These are phyloP conservation scores for Cytospora piceicola DNA, from an alignment of 2,329 filamentous ascomycete genomes.

Conservation along the genomic window DNA sequence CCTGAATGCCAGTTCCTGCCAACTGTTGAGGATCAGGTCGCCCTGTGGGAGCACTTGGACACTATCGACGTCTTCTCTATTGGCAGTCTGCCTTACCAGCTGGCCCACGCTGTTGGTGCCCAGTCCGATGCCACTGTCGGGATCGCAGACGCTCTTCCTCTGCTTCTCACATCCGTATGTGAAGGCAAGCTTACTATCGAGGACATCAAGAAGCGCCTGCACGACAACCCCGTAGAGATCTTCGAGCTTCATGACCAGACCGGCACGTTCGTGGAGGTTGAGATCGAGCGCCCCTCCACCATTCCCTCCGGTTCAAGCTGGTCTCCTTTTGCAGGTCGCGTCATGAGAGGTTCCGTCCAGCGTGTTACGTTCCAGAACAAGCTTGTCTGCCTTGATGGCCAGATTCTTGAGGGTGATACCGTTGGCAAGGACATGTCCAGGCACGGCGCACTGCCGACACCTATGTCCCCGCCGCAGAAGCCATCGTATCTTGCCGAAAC, in stretches of 20 bases:
- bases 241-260: conserved; percentile 82
- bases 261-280: conserved; percentile 74
- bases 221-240: conserved; percentile 79
- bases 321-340: conserved; percentile 74
- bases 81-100: conserved; percentile 77
- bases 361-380: conserved; percentile 75
- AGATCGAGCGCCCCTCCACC: conserved; percentile 72
- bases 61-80: conserved; percentile 81
- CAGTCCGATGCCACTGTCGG: conserved; percentile 64
- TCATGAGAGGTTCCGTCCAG: conserved; percentile 71
- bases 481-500: conserved; percentile 41
- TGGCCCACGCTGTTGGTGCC: conserved; percentile 61
- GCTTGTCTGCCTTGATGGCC: conserved; percentile 76
- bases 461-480: conserved; percentile 63
- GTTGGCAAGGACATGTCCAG: conserved; percentile 77
- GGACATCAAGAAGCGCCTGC: conserved; percentile 71
- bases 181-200: conserved; percentile 75
- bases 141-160: conserved; percentile 73
- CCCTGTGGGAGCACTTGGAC: conserved; percentile 73
- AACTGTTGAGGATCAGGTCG: conserved; percentile 68
- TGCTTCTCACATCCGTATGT: conserved; percentile 75
- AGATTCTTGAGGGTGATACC: conserved; percentile 57
- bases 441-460: conserved; percentile 56
- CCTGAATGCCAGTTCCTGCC: conserved; percentile 70
- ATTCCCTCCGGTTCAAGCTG: conserved; percentile 57